Conservation (phyloP, 352 stramenopile genomes). For the Pythium aristosporum region DNA sequence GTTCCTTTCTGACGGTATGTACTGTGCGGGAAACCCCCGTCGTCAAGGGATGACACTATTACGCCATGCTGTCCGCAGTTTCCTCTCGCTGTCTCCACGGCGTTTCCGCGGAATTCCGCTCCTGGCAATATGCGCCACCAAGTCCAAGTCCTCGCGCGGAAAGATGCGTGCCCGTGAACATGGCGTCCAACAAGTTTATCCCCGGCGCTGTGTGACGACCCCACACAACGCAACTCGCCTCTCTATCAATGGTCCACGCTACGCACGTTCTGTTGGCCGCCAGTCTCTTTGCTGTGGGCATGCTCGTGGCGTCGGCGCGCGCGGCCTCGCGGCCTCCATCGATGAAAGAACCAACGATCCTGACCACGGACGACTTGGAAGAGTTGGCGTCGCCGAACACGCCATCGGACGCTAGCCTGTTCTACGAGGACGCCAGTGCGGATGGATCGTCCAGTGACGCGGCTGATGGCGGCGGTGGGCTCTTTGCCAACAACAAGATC, state of each 20-base stretch:
- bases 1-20: too few species aligned
- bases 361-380: slow-evolving; percentile 3
- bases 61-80: too few species aligned
- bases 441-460: not conserved
- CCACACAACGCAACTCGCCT: not conserved
- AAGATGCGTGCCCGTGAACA: not conserved
- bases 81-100: not conserved
- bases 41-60: too few species aligned
- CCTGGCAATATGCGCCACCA: not conserved
- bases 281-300: slow-evolving; percentile 3
- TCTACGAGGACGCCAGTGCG: not conserved
- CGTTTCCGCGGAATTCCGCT: not conserved
- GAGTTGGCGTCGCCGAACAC: not conserved
- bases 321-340: not conserved
- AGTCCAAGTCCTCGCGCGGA: not conserved
- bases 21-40: too few species aligned
- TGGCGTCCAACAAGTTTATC: too few species aligned
- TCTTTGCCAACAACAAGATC: slow-evolving; percentile 26
- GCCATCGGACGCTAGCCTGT: not conserved
- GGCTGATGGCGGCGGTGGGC: not conserved
- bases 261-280: slow-evolving; percentile 8
- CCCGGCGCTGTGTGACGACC: not conserved
- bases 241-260: slow-evolving; percentile 7
- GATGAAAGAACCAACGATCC: not conserved
- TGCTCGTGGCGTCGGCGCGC: slow-evolving; percentile 9